These are phyloP conservation scores for Acanthamoeba lenticulata DNA, from an alignment of 208 protist genomes.

Conservation along the genomic window DNA sequence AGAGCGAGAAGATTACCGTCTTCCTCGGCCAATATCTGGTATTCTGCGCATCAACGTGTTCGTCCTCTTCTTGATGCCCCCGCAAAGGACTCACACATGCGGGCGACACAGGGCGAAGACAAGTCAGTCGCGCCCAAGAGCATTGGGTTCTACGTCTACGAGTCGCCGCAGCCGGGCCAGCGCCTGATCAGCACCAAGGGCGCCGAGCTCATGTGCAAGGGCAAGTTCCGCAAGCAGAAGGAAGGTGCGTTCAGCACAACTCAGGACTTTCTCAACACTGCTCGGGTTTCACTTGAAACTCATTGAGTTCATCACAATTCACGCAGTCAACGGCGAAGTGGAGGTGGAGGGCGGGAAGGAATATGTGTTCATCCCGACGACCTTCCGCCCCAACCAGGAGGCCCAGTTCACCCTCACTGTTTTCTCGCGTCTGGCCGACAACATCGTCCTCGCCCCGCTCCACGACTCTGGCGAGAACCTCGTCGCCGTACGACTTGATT, in stretches of 20 bases:
- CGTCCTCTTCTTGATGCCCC: neutral
- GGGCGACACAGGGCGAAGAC: neutral
- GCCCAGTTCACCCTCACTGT: neutral
- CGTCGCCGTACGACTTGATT: neutral
- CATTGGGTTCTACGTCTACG: slow-evolving; percentile 31
- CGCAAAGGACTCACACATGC: no score
- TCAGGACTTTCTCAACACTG: no score
- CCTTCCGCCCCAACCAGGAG: slow-evolving; percentile 37
- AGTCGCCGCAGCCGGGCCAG: neutral
- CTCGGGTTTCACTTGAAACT: no score
- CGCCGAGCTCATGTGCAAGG: neutral
- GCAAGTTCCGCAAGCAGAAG: slow-evolving; percentile 41
- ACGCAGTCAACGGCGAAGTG: neutral
- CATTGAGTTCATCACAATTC: neutral
- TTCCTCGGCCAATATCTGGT: neutral
- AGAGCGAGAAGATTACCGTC: neutral
- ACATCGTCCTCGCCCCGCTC: neutral
- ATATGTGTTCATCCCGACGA: slow-evolving; percentile 15
- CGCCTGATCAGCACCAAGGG: slow-evolving; percentile 8
- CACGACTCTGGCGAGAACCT: neutral
- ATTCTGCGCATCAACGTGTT: neutral
- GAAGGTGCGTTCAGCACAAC: no score
- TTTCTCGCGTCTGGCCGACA: neutral
- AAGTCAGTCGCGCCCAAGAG: neutral
- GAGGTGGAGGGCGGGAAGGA: neutral